A percentile compares a stretch with the other conserved stretches of the same genome.
Evolutionary conservation across 768 basidiomycete species (phyloP).

Genomic region (Hebeloma cylindrosporum): DNA sequence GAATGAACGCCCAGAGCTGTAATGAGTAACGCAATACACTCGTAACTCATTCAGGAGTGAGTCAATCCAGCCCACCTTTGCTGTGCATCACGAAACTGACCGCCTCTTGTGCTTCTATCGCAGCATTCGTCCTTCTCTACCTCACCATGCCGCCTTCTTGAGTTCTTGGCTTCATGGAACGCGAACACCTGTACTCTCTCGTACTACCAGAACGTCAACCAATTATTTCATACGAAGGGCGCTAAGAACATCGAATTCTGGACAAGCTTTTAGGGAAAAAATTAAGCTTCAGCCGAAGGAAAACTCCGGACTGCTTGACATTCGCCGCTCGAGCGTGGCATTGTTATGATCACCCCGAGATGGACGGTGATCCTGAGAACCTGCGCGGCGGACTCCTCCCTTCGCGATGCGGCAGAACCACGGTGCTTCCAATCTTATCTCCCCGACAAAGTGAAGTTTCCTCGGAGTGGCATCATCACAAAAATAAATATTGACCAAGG

Average conservation of each 20-base stretch:
- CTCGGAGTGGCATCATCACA: slow-evolving; percentile 10
- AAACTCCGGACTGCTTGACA: background rate
- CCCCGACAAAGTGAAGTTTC: slow-evolving; percentile 13
- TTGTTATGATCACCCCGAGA: slow-evolving; percentile 26
- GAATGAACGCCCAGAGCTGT: slow-evolving; percentile 1
- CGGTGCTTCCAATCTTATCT: too few species aligned
- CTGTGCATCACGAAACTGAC: background rate
- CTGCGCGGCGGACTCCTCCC: slow-evolving; percentile 8
- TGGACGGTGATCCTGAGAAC: slow-evolving; percentile 17
- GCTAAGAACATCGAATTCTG: slow-evolving; percentile 8
- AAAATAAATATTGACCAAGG: slow-evolving; percentile 1
- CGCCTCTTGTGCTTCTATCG: slow-evolving; percentile 7
- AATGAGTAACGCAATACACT: slow-evolving; percentile 5
- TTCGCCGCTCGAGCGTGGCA: slow-evolving; percentile 1
- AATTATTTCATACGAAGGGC: slow-evolving; percentile 10
- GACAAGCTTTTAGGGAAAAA: slow-evolving; percentile 7
- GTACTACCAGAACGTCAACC: slow-evolving; percentile 15
- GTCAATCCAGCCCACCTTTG: slow-evolving; percentile 5
- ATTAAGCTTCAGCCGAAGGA: slow-evolving; percentile 7
- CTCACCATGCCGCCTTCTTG: slow-evolving; percentile 9
- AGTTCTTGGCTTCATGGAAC: too few species aligned
- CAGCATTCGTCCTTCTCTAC: slow-evolving; percentile 5
- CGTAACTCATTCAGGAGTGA: slow-evolving; percentile 12
- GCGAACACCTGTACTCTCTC: slow-evolving; percentile 13
- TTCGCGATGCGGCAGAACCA: too few species aligned